Percentiles rank a stretch among this genome's conserved stretches.
Conservation (phyloP, 345 rosid species). For the Acer campestre region DNA sequence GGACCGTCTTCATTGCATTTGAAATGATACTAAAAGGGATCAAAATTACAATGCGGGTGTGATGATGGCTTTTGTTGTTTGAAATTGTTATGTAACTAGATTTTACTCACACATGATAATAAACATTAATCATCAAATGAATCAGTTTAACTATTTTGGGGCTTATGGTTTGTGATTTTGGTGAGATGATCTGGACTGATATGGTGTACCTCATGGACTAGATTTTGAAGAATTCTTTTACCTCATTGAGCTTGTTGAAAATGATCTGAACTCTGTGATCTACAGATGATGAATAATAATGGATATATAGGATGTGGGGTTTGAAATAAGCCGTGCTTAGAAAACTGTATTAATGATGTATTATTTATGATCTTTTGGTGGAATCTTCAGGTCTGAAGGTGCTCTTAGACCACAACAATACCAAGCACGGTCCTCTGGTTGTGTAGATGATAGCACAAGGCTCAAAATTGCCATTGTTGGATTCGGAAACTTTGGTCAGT, state of each 20-base stretch:
- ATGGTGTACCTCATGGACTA: not conserved
- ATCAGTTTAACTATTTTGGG: not conserved
- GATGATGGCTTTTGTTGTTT: too few relatives aligned
- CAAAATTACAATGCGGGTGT: not conserved
- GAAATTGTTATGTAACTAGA: not conserved
- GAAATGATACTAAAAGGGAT: not conserved
- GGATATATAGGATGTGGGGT: not conserved
- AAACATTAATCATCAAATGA: too few relatives aligned
- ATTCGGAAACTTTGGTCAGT: constrained; percentile 84
- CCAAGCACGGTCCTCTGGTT: constrained; percentile 25
- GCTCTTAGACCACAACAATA: constrained; percentile 30
- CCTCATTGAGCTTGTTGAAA: not conserved
- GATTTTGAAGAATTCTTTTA: too few relatives aligned
- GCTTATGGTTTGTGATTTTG: not conserved
- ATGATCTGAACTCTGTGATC: too few relatives aligned
- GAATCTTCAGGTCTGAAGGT: constrained; percentile 38
- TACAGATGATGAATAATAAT: not conserved
- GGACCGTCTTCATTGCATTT: not conserved
- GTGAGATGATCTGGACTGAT: not conserved
- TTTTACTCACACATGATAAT: too few relatives aligned
- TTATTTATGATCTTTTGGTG: not conserved
- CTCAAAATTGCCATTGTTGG: constrained; percentile 78
- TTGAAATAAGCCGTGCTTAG: too few relatives aligned
- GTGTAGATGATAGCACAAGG: constrained; percentile 40
- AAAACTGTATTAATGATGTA: not conserved